Conservation (phyloP, 805 yeast species). For the Millerozyma miso region DNA sequence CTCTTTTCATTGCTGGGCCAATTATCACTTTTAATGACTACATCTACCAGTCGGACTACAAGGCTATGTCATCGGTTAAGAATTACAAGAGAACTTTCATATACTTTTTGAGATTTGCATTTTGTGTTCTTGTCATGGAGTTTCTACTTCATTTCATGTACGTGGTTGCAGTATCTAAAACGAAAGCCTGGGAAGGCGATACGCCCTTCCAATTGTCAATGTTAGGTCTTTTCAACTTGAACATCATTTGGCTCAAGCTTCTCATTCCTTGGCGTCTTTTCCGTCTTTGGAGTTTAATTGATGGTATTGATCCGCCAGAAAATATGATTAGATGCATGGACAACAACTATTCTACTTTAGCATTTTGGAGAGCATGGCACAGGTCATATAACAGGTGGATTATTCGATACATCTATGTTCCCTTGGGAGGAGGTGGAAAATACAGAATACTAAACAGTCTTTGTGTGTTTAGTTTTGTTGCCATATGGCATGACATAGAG, state of each 20-base stretch:
- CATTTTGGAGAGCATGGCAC: slow-evolving; percentile 99
- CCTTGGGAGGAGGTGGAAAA: slow-evolving; percentile 76
- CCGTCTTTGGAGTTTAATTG: slow-evolving; percentile 88
- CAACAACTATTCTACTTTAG: slow-evolving; percentile 85
- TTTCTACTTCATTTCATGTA: slow-evolving; percentile 80
- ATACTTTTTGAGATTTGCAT: slow-evolving; percentile 63
- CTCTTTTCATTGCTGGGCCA: slow-evolving; percentile 94
- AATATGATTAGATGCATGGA: slow-evolving; percentile 96
- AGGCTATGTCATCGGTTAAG: slow-evolving; percentile 52
- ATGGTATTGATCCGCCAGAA: slow-evolving; percentile 94
- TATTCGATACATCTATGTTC: slow-evolving; percentile 81
- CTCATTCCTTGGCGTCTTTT: slow-evolving; percentile 95
- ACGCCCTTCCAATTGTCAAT: slow-evolving; percentile 91
- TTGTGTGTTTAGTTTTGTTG: slow-evolving; percentile 90
- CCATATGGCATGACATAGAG: slow-evolving; percentile 97
- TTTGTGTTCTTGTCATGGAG: slow-evolving; percentile 87
- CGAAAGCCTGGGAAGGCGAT: slow-evolving; percentile 85
- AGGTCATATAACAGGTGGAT: slow-evolving; percentile 90
- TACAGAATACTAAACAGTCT: slow-evolving; percentile 72
- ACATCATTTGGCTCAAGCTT: slow-evolving; percentile 88
- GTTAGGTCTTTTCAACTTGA: slow-evolving; percentile 88
- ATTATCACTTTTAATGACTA: slow-evolving; percentile 90
- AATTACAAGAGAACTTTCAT: slow-evolving; percentile 46
- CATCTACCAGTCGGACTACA: slow-evolving; percentile 61
- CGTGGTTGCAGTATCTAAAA: slow-evolving; percentile 88